phyloP scores from a whole-genome alignment of 257 asterid genomes.

The Thymus quinquecostatus region DNA sequence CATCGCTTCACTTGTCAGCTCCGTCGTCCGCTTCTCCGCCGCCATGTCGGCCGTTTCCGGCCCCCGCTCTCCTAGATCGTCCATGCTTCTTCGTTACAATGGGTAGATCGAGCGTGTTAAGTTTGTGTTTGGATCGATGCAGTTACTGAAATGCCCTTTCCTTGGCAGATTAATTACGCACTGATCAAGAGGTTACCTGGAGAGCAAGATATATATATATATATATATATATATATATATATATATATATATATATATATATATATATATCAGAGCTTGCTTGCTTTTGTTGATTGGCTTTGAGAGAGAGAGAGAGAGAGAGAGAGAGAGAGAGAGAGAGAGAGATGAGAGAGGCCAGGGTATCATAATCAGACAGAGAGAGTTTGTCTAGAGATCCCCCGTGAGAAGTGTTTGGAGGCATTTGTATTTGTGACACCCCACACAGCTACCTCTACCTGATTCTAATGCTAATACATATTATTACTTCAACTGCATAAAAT shows the following conservation, averaged over 20 bases:
- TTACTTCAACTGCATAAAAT: conserved; percentile 30
- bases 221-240: conserved; percentile 45
- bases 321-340: conserved; percentile 23
- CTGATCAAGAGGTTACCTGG: too few species aligned
- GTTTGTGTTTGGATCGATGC: neutral
- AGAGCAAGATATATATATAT: conserved; percentile 32
- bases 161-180: too few species aligned
- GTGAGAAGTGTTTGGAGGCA: conserved; percentile 76
- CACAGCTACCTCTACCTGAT: conserved; percentile 40
- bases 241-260: conserved; percentile 47
- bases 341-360: conserved; percentile 39
- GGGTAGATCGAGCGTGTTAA: conserved; percentile 9
- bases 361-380: conserved; percentile 27
- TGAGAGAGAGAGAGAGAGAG: conserved; percentile 21
- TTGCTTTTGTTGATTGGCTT: conserved; percentile 6
- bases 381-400: conserved; percentile 51
- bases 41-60: conserved; percentile 18
- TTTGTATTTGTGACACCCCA: conserved; percentile 25
- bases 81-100: conserved; percentile 31
- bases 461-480: neutral
- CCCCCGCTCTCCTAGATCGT: conserved; percentile 35
- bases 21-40: conserved; percentile 35
- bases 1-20: conserved; percentile 25
- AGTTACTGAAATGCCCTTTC: too few species aligned
- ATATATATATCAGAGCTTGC: conserved; percentile 30